Percentiles rank a stretch among this genome's conserved stretches.
Conservation (phyloP, 2,329 filamentous ascomycete genomes). For the Fusarium brachygibbosum region DNA sequence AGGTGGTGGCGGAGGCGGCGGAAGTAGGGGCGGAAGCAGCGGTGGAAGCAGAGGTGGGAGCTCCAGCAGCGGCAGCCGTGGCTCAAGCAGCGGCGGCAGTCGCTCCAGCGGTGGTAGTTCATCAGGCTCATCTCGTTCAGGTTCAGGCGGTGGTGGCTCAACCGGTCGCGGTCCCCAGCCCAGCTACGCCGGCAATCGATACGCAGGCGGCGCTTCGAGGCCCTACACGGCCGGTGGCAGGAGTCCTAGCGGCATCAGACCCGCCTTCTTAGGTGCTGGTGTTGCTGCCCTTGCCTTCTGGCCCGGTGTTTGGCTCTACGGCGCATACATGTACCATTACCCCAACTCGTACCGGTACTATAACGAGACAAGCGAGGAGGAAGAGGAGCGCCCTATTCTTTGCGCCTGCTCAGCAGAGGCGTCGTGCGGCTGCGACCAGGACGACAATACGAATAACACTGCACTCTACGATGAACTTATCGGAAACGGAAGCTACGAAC, state of each 20-base stretch:
- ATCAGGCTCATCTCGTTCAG: conserved; percentile 38
- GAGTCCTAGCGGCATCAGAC: conserved; percentile 65
- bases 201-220: conserved; percentile 70
- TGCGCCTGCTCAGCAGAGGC: conserved; percentile 65
- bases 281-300: conserved; percentile 66
- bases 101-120: conserved; percentile 25
- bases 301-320: conserved; percentile 74
- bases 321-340: conserved; percentile 71
- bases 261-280: conserved; percentile 63
- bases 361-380: conserved; percentile 62
- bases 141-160: conserved; percentile 20
- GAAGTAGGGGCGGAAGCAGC: conserved; percentile 30
- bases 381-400: conserved; percentile 55
- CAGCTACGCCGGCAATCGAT: conserved; percentile 71
- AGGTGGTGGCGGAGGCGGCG: conserved; percentile 49
- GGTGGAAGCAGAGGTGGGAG: conserved; percentile 36
- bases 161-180: conserved; percentile 68
- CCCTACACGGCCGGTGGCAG: conserved; percentile 73
- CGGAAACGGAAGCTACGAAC: conserved; percentile 72
- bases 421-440: conserved; percentile 74
- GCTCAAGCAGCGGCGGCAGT: conserved; percentile 12
- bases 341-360: conserved; percentile 60
- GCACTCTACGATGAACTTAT: conserved; percentile 73
- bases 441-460: conserved; percentile 65
- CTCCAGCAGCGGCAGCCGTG: conserved; percentile 32